Evolutionary conservation across 1,284 basidiomycete species (phyloP), one percentile per base, ranked within the genome.

Genomic region (Thecaphora thlaspeos): DNA sequence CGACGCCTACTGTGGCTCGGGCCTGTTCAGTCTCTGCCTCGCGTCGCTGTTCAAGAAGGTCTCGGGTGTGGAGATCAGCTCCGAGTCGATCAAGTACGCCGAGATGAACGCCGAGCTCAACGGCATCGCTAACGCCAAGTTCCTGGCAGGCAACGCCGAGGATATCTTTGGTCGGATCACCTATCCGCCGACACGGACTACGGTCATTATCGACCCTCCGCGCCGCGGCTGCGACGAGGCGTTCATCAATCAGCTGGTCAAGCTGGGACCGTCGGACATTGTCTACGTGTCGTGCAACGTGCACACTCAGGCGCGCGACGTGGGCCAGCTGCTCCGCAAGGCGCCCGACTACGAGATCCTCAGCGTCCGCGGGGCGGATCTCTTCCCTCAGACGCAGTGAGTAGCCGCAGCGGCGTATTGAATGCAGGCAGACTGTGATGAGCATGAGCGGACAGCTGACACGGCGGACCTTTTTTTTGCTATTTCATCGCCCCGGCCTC

Each of bases 21-120:
- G 94, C 0, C 83, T 97, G 43, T 97, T 98, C 80, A 88, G 90
- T 1, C 88, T 98, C 79, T 87, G 87, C 11, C 86, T 98, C 41
- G 87, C 89, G 1, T 83, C 85, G 0, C 80, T 86, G 60, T 97
- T 97, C 76, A 77, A 82, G 36, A 82, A 81, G 28, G 86, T 96
- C n/a, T 86, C 89, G 0, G 94, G 94, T 1, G 91, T 97, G 58
- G 94, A 97, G 79, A 87, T 80, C 45, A 75, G 87, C 44, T 74
- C 79, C 41, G 85, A 88, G 63, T 87, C 88, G 5, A 92, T 97
- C 79, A 82, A 82, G 40, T 87, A 84, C 36, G 93, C 93, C 1
- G 87, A 85, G 66, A 82, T 81, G 60, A 97, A 96, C 70, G 90
- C 90, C 0, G 77, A 80, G 63, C 83, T 91, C 42, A 97, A 97